Percentiles rank a stretch among this genome's conserved stretches.
These are phyloP conservation scores for Helotiales sp. DNA, from an alignment of 2,329 filamentous ascomycete species.

Conservation along the genomic window DNA sequence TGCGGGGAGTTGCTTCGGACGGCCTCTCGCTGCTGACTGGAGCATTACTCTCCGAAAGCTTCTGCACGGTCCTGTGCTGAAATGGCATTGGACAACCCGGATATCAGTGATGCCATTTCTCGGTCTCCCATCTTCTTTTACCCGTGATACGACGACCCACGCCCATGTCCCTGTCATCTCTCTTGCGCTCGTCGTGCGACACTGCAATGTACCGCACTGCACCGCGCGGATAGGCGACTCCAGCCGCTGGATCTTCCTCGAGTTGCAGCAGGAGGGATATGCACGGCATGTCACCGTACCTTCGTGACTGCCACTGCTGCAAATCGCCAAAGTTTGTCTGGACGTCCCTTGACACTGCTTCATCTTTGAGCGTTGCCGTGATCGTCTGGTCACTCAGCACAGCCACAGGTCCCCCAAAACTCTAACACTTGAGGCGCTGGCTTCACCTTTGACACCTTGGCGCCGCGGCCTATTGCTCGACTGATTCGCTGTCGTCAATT, in stretches of 20 bases:
- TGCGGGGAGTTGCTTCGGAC: slow-evolving; percentile 6
- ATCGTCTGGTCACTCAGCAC: too few relatives aligned
- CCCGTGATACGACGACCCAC: slow-evolving; percentile 2
- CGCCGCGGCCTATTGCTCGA: background rate
- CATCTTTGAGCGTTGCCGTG: too few relatives aligned
- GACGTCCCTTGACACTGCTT: too few relatives aligned
- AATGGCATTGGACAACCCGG: slow-evolving; percentile 2
- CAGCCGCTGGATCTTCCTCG: too few relatives aligned
- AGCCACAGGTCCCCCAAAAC: background rate
- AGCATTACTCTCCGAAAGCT: background rate
- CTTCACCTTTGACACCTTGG: background rate
- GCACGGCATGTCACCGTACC: too few relatives aligned
- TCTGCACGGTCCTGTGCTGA: background rate
- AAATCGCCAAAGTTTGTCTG: too few relatives aligned
- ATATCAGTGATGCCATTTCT: slow-evolving; percentile 1
- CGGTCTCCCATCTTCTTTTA: background rate
- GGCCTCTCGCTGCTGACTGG: background rate
- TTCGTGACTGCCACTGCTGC: too few relatives aligned
- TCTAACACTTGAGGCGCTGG: background rate
- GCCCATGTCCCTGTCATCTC: slow-evolving; percentile 11
- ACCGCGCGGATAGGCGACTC: background rate
- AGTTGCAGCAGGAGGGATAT: too few relatives aligned
- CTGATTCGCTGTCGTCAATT: background rate
- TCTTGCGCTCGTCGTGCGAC: slow-evolving; percentile 13
- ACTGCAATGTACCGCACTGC: background rate